Base-by-base conservation (phyloP, 306 rosid genomes). In the Dalbergia oliveri region DNA sequence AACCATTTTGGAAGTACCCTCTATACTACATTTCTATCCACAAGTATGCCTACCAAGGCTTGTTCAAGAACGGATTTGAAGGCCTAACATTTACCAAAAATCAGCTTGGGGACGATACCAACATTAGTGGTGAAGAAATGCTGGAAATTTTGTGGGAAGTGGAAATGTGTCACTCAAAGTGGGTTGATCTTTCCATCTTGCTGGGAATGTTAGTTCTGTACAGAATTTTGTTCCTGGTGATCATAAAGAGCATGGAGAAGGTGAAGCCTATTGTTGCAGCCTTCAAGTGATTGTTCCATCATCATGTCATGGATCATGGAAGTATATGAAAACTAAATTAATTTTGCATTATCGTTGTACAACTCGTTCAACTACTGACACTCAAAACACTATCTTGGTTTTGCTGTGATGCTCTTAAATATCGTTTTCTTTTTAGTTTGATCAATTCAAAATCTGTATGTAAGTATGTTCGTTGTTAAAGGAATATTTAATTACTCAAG, bases 31-130 rank as follows among this genome's bases (percentile, higher is more conserved):
- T 90, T n/a, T 79, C 90, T 6, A 84, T 86, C 58, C 90, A 86
- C 76, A 84, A 79, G 78, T 88, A 83, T 51, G 90, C 86, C 39
- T 82, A 63, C 19, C 91, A 90, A 73, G 93, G 93, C 31, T 49
- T 86, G 79, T 88, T 79, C 43, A 87, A 90, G 83, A 90, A 90
- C 11, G 93, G 88, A 78, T 88, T 87, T 72, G 72, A 61, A 50
- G 93, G 88, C 6, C 34, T 69, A 12, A 19, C 12, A 13, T 79
- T 81, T 49, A 81, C 39, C 12, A 70, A 15, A 26, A 9, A 77
- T 45, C 50, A 49, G 33, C 37, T 6, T 21, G 87, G 62, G 34
- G 51, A 59, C 1, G 0, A 68, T 13, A 12, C 0, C 37, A 45
- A 11, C 18, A 10, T 87, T 10, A 58, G 50, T 4, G 94, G 90